These are phyloP conservation scores for Penicillium paxilli DNA, from an alignment of 495 filamentous ascomycete species.

Conservation along the genomic window DNA sequence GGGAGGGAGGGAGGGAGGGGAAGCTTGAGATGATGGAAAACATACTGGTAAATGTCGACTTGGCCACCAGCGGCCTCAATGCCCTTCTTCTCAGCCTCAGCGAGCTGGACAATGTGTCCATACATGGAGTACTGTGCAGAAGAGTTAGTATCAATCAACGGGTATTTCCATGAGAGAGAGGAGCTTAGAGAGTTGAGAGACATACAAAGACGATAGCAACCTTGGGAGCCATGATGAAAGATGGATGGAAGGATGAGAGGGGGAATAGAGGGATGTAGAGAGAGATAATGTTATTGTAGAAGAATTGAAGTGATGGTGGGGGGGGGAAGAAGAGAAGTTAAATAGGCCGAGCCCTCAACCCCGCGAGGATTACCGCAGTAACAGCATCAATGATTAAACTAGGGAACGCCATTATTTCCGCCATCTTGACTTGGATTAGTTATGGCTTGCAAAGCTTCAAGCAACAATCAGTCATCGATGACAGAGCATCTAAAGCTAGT, in stretches of 20 bases:
- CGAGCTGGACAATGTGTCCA: slow-evolving; percentile 83
- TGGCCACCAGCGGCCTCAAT: slow-evolving; percentile 84
- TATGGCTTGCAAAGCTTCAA: slow-evolving; percentile 15
- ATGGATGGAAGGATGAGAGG: slow-evolving; percentile 4
- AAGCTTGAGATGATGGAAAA: background rate
- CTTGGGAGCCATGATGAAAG: slow-evolving; percentile 79
- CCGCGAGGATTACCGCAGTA: no score
- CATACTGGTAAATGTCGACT: slow-evolving; percentile 77
- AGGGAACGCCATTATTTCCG: no score
- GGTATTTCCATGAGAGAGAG: slow-evolving; percentile 1
- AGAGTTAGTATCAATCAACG: slow-evolving; percentile 1
- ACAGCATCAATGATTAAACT: no score
- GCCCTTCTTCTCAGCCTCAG: slow-evolving; percentile 86
- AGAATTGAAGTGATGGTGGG: background rate
- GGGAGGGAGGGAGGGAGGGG: background rate
- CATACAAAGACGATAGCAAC: slow-evolving; percentile 87
- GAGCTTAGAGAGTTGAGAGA: slow-evolving; percentile 23
- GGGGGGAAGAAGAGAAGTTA: slow-evolving; percentile 8
- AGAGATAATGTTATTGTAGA: no score
- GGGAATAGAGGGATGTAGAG: no score
- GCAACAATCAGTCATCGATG: slow-evolving; percentile 37
- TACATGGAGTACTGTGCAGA: slow-evolving; percentile 84
- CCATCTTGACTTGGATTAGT: no score
- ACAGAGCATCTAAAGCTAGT: slow-evolving; percentile 25
- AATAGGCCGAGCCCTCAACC: slow-evolving; percentile 7